Conservation (phyloP, 495 filamentous ascomycete genomes). For the Elasticomyces elasticus region DNA sequence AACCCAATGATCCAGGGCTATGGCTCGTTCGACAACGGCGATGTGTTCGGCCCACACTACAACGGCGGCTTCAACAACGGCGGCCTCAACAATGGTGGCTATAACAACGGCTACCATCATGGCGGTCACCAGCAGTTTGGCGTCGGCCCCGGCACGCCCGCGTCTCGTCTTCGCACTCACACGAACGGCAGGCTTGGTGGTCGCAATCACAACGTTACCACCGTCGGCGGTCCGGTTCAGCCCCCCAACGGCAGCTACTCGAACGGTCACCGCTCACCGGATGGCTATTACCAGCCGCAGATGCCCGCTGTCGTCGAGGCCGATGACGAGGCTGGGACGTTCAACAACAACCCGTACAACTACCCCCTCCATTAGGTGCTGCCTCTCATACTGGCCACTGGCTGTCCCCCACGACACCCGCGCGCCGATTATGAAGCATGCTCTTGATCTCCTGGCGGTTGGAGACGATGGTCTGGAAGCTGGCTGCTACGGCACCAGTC, state of each 20-base stretch:
- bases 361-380: background rate
- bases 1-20: no score
- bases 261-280: background rate
- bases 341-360: conserved; percentile 4
- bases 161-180: background rate
- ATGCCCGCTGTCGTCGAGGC: background rate
- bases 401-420: background rate
- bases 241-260: background rate
- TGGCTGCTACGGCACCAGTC: background rate
- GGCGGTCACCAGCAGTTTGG: background rate
- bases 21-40: background rate
- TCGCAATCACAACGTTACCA: background rate
- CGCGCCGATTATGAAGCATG: conserved; percentile 3
- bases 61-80: background rate
- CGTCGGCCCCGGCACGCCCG: background rate
- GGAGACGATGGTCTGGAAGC: conserved; percentile 8
- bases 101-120: background rate
- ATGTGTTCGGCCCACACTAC: background rate
- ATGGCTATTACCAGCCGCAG: background rate
- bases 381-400: background rate
- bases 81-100: background rate
- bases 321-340: background rate
- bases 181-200: conserved; percentile 5
- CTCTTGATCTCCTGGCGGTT: conserved; percentile 15
- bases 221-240: background rate